Base-by-base conservation (phyloP, 768 basidiomycete genomes). In the Kockovaella imperatae region DNA sequence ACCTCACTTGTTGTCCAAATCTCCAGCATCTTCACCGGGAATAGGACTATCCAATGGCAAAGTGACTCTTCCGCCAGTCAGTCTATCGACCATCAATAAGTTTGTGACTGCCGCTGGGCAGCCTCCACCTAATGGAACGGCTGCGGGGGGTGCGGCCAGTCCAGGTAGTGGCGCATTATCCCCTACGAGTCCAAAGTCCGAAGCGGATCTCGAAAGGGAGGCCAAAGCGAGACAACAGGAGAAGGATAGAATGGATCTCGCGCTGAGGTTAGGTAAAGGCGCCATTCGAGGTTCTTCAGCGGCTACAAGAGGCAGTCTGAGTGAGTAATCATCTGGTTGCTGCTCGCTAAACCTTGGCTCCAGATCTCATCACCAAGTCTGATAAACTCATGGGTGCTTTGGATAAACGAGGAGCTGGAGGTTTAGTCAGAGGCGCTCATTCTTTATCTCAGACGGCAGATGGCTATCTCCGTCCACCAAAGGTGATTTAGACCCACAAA, bases 331-430 rank as follows among this genome's bases (percentile, higher is more conserved):
- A n/a, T n/a, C n/a, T n/a, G n/a, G n/a, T n/a, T n/a, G n/a, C n/a
- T n/a, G n/a, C n/a, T n/a, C n/a, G n/a, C n/a, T n/a, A n/a, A n/a
- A n/a, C n/a, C n/a, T n/a, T n/a, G n/a, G n/a, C n/a, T n/a, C 32
- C 60, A 26, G 54, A 57, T 0, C 50, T 56, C 29, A 46, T 62
- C 25, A 48, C 51, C 15, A 57, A 57, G 36, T 59, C 59, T 20
- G 46, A 52, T 17, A 43, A 50, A 31, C 60, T 58, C 5, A 62
- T 62, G 60, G 56, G 53, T 24, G 49, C 57, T 15, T 23, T 66
- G 15, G 64, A 54, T 4, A 60, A 55, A 23, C 43, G 47, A 2
- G 64, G 64, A 3, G 57, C 55, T 6, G 58, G 53, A 11, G 56
- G 52, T 17, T 53, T 66, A 34, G 56, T 62, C 5, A 42, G 44